Percentiles rank a stretch among this genome's conserved stretches.
Evolutionary conservation across 1,284 basidiomycete species (phyloP).

Genomic region (Laetiporus sulphureus): DNA sequence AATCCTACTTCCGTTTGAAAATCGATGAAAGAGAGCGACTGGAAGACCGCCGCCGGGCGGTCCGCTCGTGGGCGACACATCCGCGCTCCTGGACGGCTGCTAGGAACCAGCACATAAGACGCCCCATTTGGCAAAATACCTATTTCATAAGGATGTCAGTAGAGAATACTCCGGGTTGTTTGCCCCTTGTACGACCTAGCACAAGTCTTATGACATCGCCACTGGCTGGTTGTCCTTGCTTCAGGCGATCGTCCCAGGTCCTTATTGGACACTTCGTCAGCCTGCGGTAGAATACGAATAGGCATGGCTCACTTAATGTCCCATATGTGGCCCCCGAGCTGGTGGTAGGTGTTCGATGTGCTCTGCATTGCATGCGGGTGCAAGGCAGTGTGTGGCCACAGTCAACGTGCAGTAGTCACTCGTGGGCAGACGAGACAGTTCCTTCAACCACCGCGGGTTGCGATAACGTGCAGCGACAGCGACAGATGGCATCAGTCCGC

Average conservation of each 20-base stretch:
- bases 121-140: conserved; percentile 28
- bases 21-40: conserved; percentile 29
- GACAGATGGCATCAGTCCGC: no score
- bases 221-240: not conserved
- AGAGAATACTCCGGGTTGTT: not conserved
- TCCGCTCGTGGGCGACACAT: conserved; percentile 5
- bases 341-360: conserved; percentile 19
- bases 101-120: conserved; percentile 26
- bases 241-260: conserved; percentile 8
- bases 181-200: conserved; percentile 9
- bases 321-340: conserved; percentile 26
- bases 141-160: not conserved
- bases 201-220: conserved; percentile 11
- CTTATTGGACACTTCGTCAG: conserved; percentile 10
- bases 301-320: conserved; percentile 18
- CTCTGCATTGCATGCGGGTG: conserved; percentile 7
- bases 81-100: conserved; percentile 1
- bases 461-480: no score
- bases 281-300: not conserved
- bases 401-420: no score
- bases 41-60: conserved; percentile 14
- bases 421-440: no score
- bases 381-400: not conserved
- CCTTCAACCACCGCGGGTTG: no score
- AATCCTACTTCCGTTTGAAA: conserved; percentile 20